Evolutionary conservation across 768 basidiomycete genomes (phyloP).

Genomic region (Amanita polypyramis): DNA sequence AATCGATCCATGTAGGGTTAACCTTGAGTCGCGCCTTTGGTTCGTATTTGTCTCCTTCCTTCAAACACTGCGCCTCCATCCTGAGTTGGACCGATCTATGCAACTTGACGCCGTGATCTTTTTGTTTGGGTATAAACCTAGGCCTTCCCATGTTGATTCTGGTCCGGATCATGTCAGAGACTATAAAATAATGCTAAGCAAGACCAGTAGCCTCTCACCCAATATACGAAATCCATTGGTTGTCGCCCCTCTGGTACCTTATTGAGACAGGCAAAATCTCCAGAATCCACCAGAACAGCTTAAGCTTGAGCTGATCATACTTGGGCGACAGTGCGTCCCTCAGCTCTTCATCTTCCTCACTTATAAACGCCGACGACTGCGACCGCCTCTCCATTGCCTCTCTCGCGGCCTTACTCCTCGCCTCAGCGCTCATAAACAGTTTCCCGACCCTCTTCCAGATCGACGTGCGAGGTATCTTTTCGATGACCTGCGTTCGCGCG

Average conservation of each 20-base stretch:
- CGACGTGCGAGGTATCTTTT: conserved; percentile 15
- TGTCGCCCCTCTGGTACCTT: conserved; percentile 27
- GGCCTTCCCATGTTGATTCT: conserved; percentile 27
- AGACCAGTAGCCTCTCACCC: too few relatives aligned
- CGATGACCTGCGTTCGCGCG: conserved; percentile 14
- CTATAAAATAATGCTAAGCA: too few relatives aligned
- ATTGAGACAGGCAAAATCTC: conserved; percentile 41
- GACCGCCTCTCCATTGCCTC: conserved; percentile 8
- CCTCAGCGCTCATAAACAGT: conserved; percentile 13
- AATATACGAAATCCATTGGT: conserved; percentile 24
- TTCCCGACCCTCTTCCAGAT: conserved; percentile 16
- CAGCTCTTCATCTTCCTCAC: conserved; percentile 36
- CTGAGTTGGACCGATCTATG: conserved; percentile 43
- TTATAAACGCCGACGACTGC: conserved; percentile 1
- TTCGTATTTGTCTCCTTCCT: conserved; percentile 21
- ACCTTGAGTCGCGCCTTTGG: conserved; percentile 18
- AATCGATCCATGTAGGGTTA: conserved; percentile 27
- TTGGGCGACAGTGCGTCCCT: conserved; percentile 43
- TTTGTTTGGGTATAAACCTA: conserved; percentile 31
- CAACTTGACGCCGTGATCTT: conserved; percentile 30
- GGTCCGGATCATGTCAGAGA: too few relatives aligned
- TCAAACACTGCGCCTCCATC: conserved; percentile 35
- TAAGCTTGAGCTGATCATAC: conserved; percentile 47
- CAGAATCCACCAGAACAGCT: conserved; percentile 54
- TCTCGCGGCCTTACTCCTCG: conserved; percentile 5